Base-by-base conservation (phyloP, 371 early-diverging fungal species). In the Batrachochytrium dendrobatidis region DNA sequence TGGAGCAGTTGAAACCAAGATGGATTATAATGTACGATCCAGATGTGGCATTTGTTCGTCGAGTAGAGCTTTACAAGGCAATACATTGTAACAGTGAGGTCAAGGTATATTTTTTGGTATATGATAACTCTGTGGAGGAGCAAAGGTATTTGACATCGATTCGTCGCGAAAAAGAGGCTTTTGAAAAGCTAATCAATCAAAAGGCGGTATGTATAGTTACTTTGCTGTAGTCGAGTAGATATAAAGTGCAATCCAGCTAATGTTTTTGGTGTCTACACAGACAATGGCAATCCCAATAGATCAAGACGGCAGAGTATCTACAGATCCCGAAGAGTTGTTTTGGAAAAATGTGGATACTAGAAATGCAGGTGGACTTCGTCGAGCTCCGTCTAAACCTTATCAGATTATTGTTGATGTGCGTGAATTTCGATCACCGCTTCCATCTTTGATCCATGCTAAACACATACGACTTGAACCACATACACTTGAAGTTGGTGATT, bases 401-500 rank as follows among this genome's bases (percentile, higher is more conserved):
- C 53, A 1, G 32, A 79, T 98, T 1, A 74, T 94, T 5, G 92
- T 98, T 0, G 99, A 99, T 68, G 80, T 89, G 61, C 86, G 99
- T 56, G 99, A 99, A 68, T 94, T 98, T 63, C 81, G 96, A 24
- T 86, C 93, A 26, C 82, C 91, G 2, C 67, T 99, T 28, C 99
- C 99, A 1, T 85, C 88, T 10, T 81, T 91, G 25, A 73, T 99
- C 1, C 92, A 94, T 62, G 81, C 84, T 30, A 81, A 83, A 34
- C 86, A 89, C 3, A 77, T 95, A 63, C 69, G 79, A 18, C 69
- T 98, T 2, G 66, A 80, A 17, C 90, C 98, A 1, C 85, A 84
- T 61, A 95, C 96, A 0, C 72, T 99, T 15, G 83, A 86, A 64
- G 85, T 98, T 0, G 99, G 99, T 31, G 99, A 99, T 71, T 99